Conservation (phyloP, 2,329 filamentous ascomycete species). For the Ophiostoma sp. region DNA sequence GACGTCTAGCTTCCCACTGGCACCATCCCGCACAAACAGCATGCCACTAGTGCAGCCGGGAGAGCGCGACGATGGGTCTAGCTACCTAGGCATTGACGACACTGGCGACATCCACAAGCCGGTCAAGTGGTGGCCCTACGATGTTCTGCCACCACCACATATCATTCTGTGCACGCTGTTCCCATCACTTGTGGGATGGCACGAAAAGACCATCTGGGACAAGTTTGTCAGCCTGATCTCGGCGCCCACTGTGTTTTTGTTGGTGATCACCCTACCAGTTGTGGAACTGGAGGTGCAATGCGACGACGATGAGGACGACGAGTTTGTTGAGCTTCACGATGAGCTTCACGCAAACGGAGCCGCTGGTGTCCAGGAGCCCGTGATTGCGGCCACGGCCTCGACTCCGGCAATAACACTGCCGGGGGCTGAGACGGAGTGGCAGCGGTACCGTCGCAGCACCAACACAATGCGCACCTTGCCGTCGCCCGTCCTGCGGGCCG, state of each 20-base stretch:
- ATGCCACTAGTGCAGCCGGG: constrained; percentile 5
- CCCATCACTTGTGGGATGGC: constrained; percentile 79
- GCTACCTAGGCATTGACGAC: constrained; percentile 43
- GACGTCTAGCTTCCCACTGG: constrained; percentile 48
- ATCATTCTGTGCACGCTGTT: constrained; percentile 71
- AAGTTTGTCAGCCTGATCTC: constrained; percentile 75
- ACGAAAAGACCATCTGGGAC: constrained; percentile 76
- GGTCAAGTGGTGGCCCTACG: constrained; percentile 77
- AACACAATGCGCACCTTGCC: constrained; percentile 2
- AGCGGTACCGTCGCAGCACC: constrained; percentile 51
- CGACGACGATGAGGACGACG: constrained; percentile 38
- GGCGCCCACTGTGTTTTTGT: constrained; percentile 81
- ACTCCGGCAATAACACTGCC: constrained; percentile 27
- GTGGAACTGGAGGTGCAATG: constrained; percentile 65
- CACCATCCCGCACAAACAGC: constrained; percentile 23
- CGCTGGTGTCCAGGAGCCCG: constrained; percentile 2
- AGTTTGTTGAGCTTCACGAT: background rate
- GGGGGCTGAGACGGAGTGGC: constrained; percentile 52
- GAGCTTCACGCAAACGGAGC: background rate
- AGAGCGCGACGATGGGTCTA: constrained; percentile 31
- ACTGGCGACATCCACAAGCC: constrained; percentile 39
- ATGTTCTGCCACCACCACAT: constrained; percentile 64
- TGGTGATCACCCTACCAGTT: constrained; percentile 87
- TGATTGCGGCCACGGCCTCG: background rate
- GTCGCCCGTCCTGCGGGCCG: constrained; percentile 11